Base-by-base conservation (phyloP, 805 yeast species). In the Myxozyma nipponensis region DNA sequence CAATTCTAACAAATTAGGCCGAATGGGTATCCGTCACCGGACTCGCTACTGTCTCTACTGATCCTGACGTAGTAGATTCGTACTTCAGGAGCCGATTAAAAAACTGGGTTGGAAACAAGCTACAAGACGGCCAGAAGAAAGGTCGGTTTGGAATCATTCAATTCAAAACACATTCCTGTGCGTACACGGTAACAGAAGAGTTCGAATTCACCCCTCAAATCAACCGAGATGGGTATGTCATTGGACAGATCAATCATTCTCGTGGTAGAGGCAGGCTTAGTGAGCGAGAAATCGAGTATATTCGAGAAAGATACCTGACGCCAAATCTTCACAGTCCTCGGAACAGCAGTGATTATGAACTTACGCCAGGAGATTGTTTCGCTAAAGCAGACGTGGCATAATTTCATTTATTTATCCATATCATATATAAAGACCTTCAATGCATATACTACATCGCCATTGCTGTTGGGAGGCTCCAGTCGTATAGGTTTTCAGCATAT, bases 381-480 rank as follows among this genome's bases (percentile, higher is more conserved):
- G 32, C 13, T 9, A 28, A 28, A 13, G 7, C 13, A 9, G 13
- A 13, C 32, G 13, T 28, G 32, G 13, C 32, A 28, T 28, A n/a
- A n/a, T n/a, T n/a, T n/a, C 17, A 36, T n/a, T 22, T 21, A 23
- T 18, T 28, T 21, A 41, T 28, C 13, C 22, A 41, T 28, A 41
- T 26, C 25, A 23, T 19, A n/a, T 41, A 9, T 23, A 19, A n/a
- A 41, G 23, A 10, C 4, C 23, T 41, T 25, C 21, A 13, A 6
- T 42, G 15, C n/a, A n/a, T n/a, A n/a, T n/a, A n/a, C 7, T 18
- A 18, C 15, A 30, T 42, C 22, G n/a, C n/a, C n/a, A n/a, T n/a
- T n/a, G n/a, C 5, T 19, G 42, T 81, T 32, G 54, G 46, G 17
- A 26, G 6, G 13, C 39, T 39, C 57, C 57, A 50, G 39, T 53